phyloP scores from a whole-genome alignment of 2,329 filamentous ascomycete species.

The Paracoccidioides lutzii region DNA sequence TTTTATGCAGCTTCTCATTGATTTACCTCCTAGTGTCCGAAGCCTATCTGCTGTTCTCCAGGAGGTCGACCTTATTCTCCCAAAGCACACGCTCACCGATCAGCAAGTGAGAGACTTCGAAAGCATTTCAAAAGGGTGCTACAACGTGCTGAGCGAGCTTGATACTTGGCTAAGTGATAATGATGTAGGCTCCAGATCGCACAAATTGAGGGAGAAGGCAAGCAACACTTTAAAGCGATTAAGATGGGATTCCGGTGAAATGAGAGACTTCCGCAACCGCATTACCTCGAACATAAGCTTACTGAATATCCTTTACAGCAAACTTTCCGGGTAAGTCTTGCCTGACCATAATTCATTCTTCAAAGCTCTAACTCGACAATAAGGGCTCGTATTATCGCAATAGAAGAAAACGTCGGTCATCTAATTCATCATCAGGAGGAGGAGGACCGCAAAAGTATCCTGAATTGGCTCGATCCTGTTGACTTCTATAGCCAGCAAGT shows the following conservation, averaged over 20 bases:
- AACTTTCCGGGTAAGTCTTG: neutral
- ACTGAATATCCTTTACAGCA: neutral
- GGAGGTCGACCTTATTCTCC: neutral
- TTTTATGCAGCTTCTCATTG: neutral
- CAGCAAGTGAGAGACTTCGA: neutral
- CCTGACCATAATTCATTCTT: neutral
- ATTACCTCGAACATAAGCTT: neutral
- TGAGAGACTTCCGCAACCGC: neutral
- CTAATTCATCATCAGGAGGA: neutral
- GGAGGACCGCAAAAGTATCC: neutral
- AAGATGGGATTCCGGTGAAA: neutral
- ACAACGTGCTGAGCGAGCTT: neutral
- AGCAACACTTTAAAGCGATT: neutral
- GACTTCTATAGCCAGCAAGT: conserved; percentile 30
- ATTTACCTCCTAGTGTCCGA: neutral
- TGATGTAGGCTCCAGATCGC: neutral
- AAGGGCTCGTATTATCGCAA: neutral
- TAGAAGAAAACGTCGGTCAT: neutral
- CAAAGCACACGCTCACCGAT: neutral
- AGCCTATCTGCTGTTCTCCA: neutral
- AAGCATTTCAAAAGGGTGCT: neutral
- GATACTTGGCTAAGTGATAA: neutral
- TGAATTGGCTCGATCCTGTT: conserved; percentile 28
- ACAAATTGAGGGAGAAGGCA: neutral
- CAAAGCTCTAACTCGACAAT: neutral